A percentile compares a stretch with the other conserved stretches of the same genome.
These are phyloP conservation scores for Saturnispora quitensis DNA, from an alignment of 805 yeast species.

Conservation along the genomic window DNA sequence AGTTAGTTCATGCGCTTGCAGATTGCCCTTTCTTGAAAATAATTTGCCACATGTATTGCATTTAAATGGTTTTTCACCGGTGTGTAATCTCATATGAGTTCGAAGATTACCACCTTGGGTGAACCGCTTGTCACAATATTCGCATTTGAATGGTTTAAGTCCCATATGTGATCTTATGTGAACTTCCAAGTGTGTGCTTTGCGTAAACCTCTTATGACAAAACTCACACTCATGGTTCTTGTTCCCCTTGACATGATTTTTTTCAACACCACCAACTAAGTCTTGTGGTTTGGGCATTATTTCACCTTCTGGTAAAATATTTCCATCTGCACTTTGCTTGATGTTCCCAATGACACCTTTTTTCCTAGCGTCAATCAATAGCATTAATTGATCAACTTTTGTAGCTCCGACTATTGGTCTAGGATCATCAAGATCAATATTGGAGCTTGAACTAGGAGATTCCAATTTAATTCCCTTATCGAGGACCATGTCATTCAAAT, in stretches of 20 bases:
- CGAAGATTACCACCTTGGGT: constrained; percentile 87
- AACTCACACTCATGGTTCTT: constrained; percentile 65
- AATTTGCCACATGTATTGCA: constrained; percentile 70
- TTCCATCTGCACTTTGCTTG: constrained; percentile 60
- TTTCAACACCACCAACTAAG: constrained; percentile 74
- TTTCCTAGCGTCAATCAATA: constrained; percentile 81
- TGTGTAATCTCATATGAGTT: constrained; percentile 77
- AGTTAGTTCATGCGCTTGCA: constrained; percentile 78
- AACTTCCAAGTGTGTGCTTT: constrained; percentile 85
- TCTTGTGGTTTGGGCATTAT: constrained; percentile 48
- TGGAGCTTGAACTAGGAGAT: neutral
- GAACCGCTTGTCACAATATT: constrained; percentile 68
- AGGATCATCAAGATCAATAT: constrained; percentile 32
- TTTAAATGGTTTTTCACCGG: constrained; percentile 85
- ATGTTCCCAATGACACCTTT: constrained; percentile 62
- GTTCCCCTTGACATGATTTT: constrained; percentile 36
- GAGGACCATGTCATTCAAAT: neutral
- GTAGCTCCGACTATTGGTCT: constrained; percentile 76
- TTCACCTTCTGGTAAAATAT: constrained; percentile 26
- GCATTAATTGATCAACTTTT: constrained; percentile 83
- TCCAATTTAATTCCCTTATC: neutral
- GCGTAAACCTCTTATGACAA: constrained; percentile 75
- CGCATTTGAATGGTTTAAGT: constrained; percentile 72
- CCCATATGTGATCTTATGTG: constrained; percentile 86
- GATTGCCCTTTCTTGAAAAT: constrained; percentile 85